These are phyloP conservation scores for Limnomonas spitsbergensis DNA, from an alignment of 139 green algal species.

Conservation along the genomic window DNA sequence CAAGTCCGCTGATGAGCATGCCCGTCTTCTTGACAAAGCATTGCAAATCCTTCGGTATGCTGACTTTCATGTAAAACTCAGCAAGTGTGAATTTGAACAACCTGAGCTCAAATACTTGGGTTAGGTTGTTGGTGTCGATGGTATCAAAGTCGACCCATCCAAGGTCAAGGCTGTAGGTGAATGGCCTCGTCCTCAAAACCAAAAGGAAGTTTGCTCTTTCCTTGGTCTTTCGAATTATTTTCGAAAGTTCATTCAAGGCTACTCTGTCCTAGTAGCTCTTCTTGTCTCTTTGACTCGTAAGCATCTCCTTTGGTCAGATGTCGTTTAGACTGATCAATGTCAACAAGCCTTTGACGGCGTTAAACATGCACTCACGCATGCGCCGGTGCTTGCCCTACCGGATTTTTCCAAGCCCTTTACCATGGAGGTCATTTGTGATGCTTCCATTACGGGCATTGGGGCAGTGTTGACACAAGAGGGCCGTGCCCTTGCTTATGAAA, in stretches of 20 bases:
- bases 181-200: not conserved
- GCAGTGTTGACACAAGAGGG: constrained; percentile 31
- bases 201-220: not conserved
- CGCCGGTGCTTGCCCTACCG: constrained; percentile 31
- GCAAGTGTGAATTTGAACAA: not conserved
- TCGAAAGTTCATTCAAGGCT: constrained; percentile 36
- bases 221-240: constrained; percentile 35
- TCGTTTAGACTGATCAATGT: constrained; percentile 5
- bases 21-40: no score
- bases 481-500: constrained; percentile 18
- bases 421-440: constrained; percentile 28
- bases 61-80: not conserved
- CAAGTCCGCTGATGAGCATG: no score
- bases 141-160: no score
- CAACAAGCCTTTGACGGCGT: constrained; percentile 27
- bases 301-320: not conserved
- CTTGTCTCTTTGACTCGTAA: constrained; percentile 17
- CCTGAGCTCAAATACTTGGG: not conserved
- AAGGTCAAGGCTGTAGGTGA: not conserved
- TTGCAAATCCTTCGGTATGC: no score
- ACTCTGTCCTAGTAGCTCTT: no score
- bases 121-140: not conserved
- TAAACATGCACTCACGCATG: constrained; percentile 22
- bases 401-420: not conserved
- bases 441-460: constrained; percentile 18